phyloP scores from a whole-genome alignment of 352 stramenopile genomes.

The Globisporangium orthogonon region DNA sequence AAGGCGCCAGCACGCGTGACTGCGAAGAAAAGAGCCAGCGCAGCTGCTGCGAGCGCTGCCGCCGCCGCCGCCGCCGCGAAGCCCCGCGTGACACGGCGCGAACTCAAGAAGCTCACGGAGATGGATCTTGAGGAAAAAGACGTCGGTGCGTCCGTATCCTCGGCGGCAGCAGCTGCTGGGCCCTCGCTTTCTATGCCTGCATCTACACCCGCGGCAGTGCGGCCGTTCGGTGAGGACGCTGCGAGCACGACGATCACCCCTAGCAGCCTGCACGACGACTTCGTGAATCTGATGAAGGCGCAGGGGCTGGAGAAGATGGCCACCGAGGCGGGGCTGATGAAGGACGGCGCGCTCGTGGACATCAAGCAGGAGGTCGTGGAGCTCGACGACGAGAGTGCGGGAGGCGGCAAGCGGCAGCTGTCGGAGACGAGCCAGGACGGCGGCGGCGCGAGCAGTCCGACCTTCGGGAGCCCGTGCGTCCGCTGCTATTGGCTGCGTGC shows the following conservation, averaged over 20 bases:
- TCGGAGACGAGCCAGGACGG: slow-evolving; percentile 18
- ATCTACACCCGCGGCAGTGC: neutral
- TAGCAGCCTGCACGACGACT: slow-evolving; percentile 81
- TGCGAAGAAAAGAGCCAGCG: slow-evolving; percentile 32
- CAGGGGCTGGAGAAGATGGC: slow-evolving; percentile 81
- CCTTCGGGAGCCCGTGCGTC: slow-evolving; percentile 56
- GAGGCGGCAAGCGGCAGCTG: slow-evolving; percentile 18
- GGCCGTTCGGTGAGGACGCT: slow-evolving; percentile 35
- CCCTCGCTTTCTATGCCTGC: neutral
- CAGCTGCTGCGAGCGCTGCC: slow-evolving; percentile 2
- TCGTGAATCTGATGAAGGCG: slow-evolving; percentile 84
- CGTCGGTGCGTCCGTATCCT: slow-evolving; percentile 7
- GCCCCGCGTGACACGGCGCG: slow-evolving; percentile 53
- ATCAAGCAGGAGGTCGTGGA: slow-evolving; percentile 34
- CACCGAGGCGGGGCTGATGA: slow-evolving; percentile 69
- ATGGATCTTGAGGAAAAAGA: slow-evolving; percentile 75
- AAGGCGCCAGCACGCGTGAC: slow-evolving; percentile 35
- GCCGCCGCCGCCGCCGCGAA: slow-evolving; percentile 24
- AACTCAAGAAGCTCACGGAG: slow-evolving; percentile 77
- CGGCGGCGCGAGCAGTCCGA: slow-evolving; percentile 26
- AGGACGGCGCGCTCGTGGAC: slow-evolving; percentile 61
- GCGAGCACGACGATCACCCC: slow-evolving; percentile 34
- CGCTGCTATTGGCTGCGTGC: neutral
- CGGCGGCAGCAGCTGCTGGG: neutral
- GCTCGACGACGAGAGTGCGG: neutral